Percentiles rank a stretch among this genome's conserved stretches.
Evolutionary conservation across 306 rosid species (phyloP).

Genomic region (Quercus agrifolia): DNA sequence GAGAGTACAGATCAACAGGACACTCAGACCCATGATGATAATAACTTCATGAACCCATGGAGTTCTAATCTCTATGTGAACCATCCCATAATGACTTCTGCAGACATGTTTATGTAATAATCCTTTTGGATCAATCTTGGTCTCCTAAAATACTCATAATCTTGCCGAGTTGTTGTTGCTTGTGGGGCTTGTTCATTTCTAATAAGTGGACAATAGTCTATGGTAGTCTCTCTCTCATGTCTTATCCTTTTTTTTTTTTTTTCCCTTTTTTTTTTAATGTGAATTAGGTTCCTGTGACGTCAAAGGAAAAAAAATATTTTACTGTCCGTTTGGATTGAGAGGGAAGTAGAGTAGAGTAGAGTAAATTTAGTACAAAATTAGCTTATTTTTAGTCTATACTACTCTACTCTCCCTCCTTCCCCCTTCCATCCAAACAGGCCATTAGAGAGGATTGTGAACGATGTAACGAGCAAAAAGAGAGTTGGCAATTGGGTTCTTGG

Average conservation of each 20-base stretch:
- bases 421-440: too few species aligned
- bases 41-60: slow-evolving; percentile 40
- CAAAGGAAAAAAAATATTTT: not conserved
- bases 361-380: too few species aligned
- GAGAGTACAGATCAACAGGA: not conserved
- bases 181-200: too few species aligned
- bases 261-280: too few species aligned
- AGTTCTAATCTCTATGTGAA: slow-evolving; percentile 24
- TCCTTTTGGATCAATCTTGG: not conserved
- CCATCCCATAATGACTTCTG: slow-evolving; percentile 44
- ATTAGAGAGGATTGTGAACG: not conserved
- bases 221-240: not conserved
- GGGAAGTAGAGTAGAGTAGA: too few species aligned
- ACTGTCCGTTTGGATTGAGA: too few species aligned
- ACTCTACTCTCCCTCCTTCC: too few species aligned
- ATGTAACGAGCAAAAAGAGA: not conserved
- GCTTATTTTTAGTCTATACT: too few species aligned
- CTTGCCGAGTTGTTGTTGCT: not conserved
- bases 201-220: not conserved
- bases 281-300: not conserved
- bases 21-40: slow-evolving; percentile 24
- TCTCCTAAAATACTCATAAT: not conserved
- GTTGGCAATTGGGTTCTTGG: not conserved
- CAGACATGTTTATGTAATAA: slow-evolving; percentile 39
- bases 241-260: too few species aligned